Evolutionary conservation across 257 asterid species (phyloP).

Genomic region (Ilex aquifolium): DNA sequence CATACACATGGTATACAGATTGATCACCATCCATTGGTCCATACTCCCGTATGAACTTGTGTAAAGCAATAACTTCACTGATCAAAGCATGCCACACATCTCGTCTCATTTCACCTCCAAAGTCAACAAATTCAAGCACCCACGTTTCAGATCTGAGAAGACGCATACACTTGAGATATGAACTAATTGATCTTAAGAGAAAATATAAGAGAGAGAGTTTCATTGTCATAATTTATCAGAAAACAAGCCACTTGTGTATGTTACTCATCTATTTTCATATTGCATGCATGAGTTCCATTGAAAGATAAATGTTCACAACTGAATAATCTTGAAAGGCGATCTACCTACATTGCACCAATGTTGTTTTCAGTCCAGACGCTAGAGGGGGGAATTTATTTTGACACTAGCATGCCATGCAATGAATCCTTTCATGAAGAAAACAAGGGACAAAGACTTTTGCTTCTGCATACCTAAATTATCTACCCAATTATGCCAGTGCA

Average conservation of each 20-base stretch:
- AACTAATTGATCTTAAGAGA: neutral
- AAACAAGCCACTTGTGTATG: no score
- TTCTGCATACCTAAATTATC: no score
- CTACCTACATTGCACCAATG: no score
- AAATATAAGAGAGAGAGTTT: neutral
- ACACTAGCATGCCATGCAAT: no score
- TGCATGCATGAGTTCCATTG: neutral
- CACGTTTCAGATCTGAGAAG: slow-evolving; percentile 50
- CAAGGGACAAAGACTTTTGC: no score
- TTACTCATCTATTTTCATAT: no score
- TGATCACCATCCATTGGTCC: slow-evolving; percentile 71
- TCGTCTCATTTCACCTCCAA: slow-evolving; percentile 88
- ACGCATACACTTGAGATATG: neutral
- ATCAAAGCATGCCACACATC: slow-evolving; percentile 91
- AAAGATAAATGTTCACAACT: neutral
- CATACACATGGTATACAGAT: slow-evolving; percentile 53
- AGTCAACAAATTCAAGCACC: slow-evolving; percentile 83
- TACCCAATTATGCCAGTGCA: no score
- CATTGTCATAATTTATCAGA: no score
- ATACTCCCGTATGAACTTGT: slow-evolving; percentile 64
- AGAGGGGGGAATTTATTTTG: no score
- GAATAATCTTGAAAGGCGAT: neutral
- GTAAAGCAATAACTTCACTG: slow-evolving; percentile 58
- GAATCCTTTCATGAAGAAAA: no score
- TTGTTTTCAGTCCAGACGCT: no score